Conservation (phyloP, 73 alveolate species). For the Stentor coeruleus region DNA sequence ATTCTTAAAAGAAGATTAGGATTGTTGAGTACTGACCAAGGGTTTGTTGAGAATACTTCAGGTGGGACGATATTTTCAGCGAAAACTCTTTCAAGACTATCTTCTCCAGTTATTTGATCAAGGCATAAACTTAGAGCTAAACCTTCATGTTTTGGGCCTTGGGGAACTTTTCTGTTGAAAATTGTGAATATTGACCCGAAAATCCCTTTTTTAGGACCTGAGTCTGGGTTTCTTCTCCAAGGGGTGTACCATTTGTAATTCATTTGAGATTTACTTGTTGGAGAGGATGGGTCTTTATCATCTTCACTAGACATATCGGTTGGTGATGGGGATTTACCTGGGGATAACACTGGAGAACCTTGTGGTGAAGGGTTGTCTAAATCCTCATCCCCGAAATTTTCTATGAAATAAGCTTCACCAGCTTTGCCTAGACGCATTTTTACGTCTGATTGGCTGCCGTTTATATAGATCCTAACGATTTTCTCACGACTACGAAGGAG, state of each 20-base stretch:
- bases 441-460: conserved; percentile 61
- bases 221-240: background rate
- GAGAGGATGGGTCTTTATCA: background rate
- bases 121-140: background rate
- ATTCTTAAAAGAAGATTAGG: conserved; percentile 77
- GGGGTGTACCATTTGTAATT: background rate
- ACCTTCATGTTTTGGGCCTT: background rate
- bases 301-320: background rate
- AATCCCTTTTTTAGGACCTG: background rate
- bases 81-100: conserved; percentile 31
- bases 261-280: background rate
- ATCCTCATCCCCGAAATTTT: conserved; percentile 4
- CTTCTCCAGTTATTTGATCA: conserved; percentile 1
- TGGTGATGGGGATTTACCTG: conserved; percentile 5
- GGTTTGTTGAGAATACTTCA: conserved; percentile 71
- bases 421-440: conserved; percentile 85
- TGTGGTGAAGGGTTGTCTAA: background rate
- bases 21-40: conserved; percentile 64
- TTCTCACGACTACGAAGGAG: conserved; percentile 75
- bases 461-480: conserved; percentile 69
- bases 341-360: conserved; percentile 15
- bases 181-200: background rate
- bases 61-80: conserved; percentile 52
- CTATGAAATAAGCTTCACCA: conserved; percentile 89
- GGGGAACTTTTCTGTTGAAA: background rate